Conservation (phyloP, 768 basidiomycete genomes). For the Collybia mongolica region DNA sequence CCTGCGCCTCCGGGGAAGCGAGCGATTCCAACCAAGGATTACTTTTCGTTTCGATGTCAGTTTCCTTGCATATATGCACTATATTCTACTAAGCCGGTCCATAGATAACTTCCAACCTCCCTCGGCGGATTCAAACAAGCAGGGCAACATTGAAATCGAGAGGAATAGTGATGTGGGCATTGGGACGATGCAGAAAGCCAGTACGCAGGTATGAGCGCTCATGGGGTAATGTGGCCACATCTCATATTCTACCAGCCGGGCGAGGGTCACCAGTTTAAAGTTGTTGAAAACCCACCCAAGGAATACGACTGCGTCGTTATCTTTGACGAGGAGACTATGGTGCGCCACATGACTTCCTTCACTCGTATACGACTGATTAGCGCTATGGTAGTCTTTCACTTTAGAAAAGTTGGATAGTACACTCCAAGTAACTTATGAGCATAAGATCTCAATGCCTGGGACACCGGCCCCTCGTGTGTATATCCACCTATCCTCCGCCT, state of each 20-base stretch:
- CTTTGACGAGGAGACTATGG: constrained; percentile 73
- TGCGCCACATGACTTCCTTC: constrained; percentile 28
- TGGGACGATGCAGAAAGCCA: constrained; percentile 65
- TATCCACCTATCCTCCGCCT: neutral
- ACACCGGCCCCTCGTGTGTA: constrained; percentile 33
- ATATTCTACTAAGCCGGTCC: no score
- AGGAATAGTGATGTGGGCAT: constrained; percentile 49
- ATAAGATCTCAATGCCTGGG: constrained; percentile 32
- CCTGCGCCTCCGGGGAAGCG: constrained; percentile 31
- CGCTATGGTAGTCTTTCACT: neutral
- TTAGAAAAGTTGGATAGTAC: constrained; percentile 1
- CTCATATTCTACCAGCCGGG: constrained; percentile 34
- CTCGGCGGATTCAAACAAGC: constrained; percentile 53
- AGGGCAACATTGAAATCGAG: constrained; percentile 39
- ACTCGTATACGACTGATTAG: neutral
- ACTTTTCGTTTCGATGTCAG: constrained; percentile 79
- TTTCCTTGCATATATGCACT: constrained; percentile 8
- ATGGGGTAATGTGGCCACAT: neutral
- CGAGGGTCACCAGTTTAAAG: constrained; percentile 56
- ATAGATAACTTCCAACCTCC: constrained; percentile 78
- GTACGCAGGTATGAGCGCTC: constrained; percentile 50
- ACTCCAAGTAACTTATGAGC: constrained; percentile 54
- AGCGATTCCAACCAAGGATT: constrained; percentile 61
- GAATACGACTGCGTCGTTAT: constrained; percentile 79
- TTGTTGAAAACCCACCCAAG: constrained; percentile 56